Evolutionary conservation across 2,329 filamentous ascomycete species (phyloP), one percentile per base, ranked within the genome.

Genomic region (Ceratocystiopsis sp.): DNA sequence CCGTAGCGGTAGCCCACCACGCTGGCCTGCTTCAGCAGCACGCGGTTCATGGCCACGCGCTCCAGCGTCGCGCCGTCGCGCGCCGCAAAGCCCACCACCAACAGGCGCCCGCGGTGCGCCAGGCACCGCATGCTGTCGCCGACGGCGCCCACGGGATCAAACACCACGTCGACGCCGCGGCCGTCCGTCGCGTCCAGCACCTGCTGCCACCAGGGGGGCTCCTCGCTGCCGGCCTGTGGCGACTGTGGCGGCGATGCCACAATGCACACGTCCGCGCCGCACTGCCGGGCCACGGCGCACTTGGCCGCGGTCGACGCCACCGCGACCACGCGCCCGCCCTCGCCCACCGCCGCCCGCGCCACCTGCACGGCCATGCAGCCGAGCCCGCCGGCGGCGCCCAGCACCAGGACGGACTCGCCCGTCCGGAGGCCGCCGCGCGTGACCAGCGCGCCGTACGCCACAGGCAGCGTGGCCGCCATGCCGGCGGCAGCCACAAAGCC

Each of bases 11-110:
- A 75, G 37, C 71, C 71, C 33, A 69, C 61, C 5, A 75, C 51
- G n/a, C 61, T 64, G 1, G 63, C 64, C 36, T 68, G 64, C 49
- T 70, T 73, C 34, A 75, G 52, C 37, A 75, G 53, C 3, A 75
- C 56, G 21, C 67, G 58, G 48, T 75, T 75, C 61, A 71, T 68
- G 29, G 63, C 62, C 40, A 75, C 59, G 35, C 61, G 41, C 35
- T 50, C 48, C 4, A 50, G 48, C 37, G 46, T 47, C 21, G 35
- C 43, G 15, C 43, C 45, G 40, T 45, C 37, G 34, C 65, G 59
- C 1, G 67, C 73, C 7, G 71, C 73, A 52, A 78, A 78, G 0
- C 73, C 73, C 2, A 75, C 62, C 25, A 78, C 59, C 2, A 78
- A 61, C 16, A 78, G 56, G 32, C 66, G 58, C 0, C 72, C 73